Percentiles rank a stretch among this genome's conserved stretches.
Conservation (phyloP, 441 rosid species). For the Populus trichocarpa region DNA sequence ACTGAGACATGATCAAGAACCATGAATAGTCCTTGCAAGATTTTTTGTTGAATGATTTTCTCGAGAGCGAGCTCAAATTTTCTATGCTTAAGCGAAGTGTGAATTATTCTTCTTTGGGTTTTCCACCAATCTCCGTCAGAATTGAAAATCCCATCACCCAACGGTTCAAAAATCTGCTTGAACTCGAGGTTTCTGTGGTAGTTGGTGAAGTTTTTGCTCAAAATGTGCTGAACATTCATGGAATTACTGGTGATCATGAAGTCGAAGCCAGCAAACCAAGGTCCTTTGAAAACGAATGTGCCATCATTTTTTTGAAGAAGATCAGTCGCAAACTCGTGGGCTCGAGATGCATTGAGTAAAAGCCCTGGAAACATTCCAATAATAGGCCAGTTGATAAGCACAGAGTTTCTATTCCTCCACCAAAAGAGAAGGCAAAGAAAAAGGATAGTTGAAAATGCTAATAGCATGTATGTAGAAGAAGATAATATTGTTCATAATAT, state of each 20-base stretch:
- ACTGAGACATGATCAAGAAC: constrained; percentile 25
- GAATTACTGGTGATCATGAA: constrained; percentile 35
- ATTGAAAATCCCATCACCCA: constrained; percentile 52
- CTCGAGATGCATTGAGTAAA: constrained; percentile 18
- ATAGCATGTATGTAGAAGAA: too few relatives aligned
- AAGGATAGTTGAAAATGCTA: background rate
- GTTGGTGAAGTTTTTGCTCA: constrained; percentile 31
- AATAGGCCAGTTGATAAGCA: constrained; percentile 19
- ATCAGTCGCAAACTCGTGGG: constrained; percentile 29
- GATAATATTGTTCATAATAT: too few relatives aligned
- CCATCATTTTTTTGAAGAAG: constrained; percentile 26
- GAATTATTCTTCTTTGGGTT: constrained; percentile 34
- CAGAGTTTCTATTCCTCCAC: constrained; percentile 6
- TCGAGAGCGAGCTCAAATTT: constrained; percentile 24
- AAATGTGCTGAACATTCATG: constrained; percentile 33
- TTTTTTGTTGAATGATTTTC: constrained; percentile 21
- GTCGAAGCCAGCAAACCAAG: constrained; percentile 27
- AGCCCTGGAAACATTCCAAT: constrained; percentile 39
- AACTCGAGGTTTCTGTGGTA: constrained; percentile 36
- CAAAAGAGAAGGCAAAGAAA: background rate
- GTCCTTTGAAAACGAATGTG: constrained; percentile 36
- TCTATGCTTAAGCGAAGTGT: constrained; percentile 18
- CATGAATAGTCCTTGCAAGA: constrained; percentile 30
- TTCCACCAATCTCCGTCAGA: constrained; percentile 35
- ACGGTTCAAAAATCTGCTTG: constrained; percentile 34